phyloP scores from a whole-genome alignment of 2,329 filamentous ascomycete genomes.

The Rosellinia necatrix region DNA sequence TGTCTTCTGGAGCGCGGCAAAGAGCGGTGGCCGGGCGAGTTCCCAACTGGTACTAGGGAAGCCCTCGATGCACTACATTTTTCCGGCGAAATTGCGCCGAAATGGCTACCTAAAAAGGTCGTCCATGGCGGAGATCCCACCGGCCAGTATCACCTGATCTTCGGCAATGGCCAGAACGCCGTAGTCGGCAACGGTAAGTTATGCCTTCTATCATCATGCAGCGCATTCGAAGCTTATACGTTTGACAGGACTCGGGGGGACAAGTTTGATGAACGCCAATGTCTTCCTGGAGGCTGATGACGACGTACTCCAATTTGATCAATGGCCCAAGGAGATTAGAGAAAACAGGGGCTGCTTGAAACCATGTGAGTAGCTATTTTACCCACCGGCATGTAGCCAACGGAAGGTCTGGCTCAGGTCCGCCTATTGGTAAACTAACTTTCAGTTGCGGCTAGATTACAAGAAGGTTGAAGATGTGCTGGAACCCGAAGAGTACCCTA shows the following conservation, averaged over 20 bases:
- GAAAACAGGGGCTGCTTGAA: constrained; percentile 48
- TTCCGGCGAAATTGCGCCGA: constrained; percentile 57
- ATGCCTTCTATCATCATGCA: not conserved
- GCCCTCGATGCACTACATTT: constrained; percentile 58
- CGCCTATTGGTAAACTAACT: constrained; percentile 8
- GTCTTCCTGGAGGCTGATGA: constrained; percentile 66
- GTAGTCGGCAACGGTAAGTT: constrained; percentile 61
- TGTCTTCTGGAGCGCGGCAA: constrained; percentile 68
- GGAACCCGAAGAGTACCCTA: constrained; percentile 62
- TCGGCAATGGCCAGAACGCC: constrained; percentile 67
- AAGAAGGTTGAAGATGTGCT: constrained; percentile 59
- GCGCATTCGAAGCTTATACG: constrained; percentile 13
- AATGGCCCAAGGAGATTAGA: constrained; percentile 64
- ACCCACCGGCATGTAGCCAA: not conserved
- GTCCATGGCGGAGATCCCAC: constrained; percentile 58
- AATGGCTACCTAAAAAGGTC: constrained; percentile 46
- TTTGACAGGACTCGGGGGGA: constrained; percentile 63
- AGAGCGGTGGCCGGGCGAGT: constrained; percentile 71
- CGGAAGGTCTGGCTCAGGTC: not conserved
- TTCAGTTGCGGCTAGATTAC: constrained; percentile 53
- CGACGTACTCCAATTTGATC: constrained; percentile 54
- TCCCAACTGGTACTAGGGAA: constrained; percentile 55
- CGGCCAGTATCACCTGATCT: constrained; percentile 66
- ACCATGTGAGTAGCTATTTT: constrained; percentile 49
- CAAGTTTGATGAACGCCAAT: constrained; percentile 69